Percentiles rank a stretch among this genome's conserved stretches.
These are phyloP conservation scores for Vitis hybrid DNA, from an alignment of 177 flowering plant species.

Conservation along the genomic window DNA sequence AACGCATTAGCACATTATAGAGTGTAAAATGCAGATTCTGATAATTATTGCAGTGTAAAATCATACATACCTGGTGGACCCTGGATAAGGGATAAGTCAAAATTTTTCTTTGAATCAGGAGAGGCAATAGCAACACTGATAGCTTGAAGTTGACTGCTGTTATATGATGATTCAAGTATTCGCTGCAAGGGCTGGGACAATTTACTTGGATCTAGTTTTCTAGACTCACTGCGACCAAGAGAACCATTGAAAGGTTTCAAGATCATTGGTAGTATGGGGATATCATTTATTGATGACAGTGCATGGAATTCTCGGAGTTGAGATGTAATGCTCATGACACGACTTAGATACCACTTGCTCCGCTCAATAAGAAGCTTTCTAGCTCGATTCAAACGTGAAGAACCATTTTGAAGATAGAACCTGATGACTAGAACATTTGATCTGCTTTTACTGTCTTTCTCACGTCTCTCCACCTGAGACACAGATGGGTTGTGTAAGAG, in stretches of 20 bases:
- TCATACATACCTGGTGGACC: constrained; percentile 88
- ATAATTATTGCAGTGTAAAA: too few species aligned
- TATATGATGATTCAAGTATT: constrained; percentile 66
- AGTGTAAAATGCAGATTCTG: neutral
- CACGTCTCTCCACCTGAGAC: constrained; percentile 85
- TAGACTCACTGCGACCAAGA: constrained; percentile 16
- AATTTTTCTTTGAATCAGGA: constrained; percentile 35
- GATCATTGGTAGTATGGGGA: constrained; percentile 73
- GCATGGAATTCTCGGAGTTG: constrained; percentile 97
- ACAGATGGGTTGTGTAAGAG: neutral
- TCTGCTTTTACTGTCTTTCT: constrained; percentile 70
- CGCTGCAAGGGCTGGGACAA: constrained; percentile 61
- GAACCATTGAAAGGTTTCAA: constrained; percentile 53
- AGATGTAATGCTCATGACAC: constrained; percentile 85
- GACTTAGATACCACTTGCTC: constrained; percentile 83
- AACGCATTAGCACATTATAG: neutral
- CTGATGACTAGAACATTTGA: constrained; percentile 55
- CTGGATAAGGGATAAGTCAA: constrained; percentile 85
- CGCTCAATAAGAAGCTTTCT: constrained; percentile 73
- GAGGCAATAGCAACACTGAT: constrained; percentile 55
- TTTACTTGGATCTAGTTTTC: constrained; percentile 36
- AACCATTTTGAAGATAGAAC: constrained; percentile 68
- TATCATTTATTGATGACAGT: constrained; percentile 68
- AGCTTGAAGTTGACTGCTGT: constrained; percentile 85
- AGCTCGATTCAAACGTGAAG: constrained; percentile 64